Evolutionary conservation across 768 basidiomycete species (phyloP).

Genomic region (Sarcodon sp.): DNA sequence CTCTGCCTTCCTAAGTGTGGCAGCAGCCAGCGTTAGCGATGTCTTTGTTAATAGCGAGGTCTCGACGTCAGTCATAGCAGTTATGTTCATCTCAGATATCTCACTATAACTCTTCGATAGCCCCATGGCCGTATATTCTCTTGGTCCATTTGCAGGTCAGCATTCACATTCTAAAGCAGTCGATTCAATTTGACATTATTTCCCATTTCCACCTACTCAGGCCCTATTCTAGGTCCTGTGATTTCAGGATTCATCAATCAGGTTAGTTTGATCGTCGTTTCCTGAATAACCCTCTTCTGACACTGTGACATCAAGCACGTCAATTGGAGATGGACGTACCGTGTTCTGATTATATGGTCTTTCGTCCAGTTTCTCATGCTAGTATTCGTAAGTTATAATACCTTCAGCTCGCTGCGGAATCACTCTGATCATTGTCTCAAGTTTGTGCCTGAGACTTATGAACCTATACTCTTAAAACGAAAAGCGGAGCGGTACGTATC

Average conservation of each 20-base stretch:
- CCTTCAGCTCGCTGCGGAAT: not conserved
- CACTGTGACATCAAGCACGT: conserved; percentile 24
- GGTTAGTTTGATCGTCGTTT: conserved; percentile 4
- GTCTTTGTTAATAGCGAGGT: conserved; percentile 43
- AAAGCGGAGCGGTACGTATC: conserved; percentile 37
- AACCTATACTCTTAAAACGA: conserved; percentile 37
- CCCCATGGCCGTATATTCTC: conserved; percentile 41
- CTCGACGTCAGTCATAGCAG: conserved; percentile 34
- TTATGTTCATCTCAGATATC: not conserved
- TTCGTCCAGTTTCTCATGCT: conserved; percentile 36
- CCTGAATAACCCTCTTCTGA: not conserved
- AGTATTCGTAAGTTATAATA: conserved; percentile 25
- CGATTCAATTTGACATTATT: conserved; percentile 32
- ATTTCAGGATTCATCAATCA: conserved; percentile 60
- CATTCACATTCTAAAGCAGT: not conserved
- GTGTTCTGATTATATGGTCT: conserved; percentile 53
- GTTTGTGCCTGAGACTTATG: conserved; percentile 59
- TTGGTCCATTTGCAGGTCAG: conserved; percentile 22
- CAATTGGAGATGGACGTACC: conserved; percentile 66
- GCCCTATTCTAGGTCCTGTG: conserved; percentile 42
- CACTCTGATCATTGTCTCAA: conserved; percentile 7
- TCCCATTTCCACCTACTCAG: conserved; percentile 22
- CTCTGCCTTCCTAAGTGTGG: conserved; percentile 46
- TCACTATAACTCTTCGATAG: conserved; percentile 8
- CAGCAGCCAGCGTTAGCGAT: conserved; percentile 49